phyloP scores from a whole-genome alignment of 345 rosid genomes.

The Hibiscus syriacus region DNA sequence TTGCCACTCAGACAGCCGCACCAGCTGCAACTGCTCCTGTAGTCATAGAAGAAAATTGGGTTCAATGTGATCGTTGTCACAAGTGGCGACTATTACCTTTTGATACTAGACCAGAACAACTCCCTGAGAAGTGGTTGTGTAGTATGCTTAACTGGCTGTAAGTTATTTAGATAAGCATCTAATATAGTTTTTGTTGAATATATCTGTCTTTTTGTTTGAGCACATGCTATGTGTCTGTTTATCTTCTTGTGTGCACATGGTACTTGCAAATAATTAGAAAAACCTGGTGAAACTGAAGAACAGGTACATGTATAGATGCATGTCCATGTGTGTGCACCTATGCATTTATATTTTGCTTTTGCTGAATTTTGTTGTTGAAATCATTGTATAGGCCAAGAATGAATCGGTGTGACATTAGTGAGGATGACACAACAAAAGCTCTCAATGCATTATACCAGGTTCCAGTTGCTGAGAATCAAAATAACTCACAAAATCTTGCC shows the following conservation, averaged over 20 bases:
- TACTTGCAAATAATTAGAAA: neutral
- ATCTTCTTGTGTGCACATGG: neutral
- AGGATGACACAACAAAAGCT: too few relatives aligned
- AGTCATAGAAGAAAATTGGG: too few relatives aligned
- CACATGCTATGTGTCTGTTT: neutral
- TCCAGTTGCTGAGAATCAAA: too few relatives aligned
- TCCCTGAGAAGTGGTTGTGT: too few relatives aligned
- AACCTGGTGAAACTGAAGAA: neutral
- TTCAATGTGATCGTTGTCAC: too few relatives aligned
- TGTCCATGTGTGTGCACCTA: neutral
- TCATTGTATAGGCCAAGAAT: too few relatives aligned
- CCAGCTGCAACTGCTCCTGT: conserved; percentile 27
- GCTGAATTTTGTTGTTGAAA: conserved; percentile 9
- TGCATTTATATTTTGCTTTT: conserved; percentile 1
- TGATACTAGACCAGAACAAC: too few relatives aligned
- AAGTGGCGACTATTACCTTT: too few relatives aligned
- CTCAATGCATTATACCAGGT: too few relatives aligned
- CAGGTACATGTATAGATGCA: neutral
- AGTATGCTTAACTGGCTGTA: conserved; percentile 78
- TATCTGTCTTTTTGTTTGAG: neutral
- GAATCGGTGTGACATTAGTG: too few relatives aligned
- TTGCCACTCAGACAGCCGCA: conserved; percentile 23
- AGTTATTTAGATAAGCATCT: conserved; percentile 24
- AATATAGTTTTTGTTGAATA: neutral
- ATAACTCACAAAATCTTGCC: conserved; percentile 23